A percentile compares a stretch with the other conserved stretches of the same genome.
Evolutionary conservation across 1,284 basidiomycete species (phyloP).

Genomic region (Apiotrichum siamense): DNA sequence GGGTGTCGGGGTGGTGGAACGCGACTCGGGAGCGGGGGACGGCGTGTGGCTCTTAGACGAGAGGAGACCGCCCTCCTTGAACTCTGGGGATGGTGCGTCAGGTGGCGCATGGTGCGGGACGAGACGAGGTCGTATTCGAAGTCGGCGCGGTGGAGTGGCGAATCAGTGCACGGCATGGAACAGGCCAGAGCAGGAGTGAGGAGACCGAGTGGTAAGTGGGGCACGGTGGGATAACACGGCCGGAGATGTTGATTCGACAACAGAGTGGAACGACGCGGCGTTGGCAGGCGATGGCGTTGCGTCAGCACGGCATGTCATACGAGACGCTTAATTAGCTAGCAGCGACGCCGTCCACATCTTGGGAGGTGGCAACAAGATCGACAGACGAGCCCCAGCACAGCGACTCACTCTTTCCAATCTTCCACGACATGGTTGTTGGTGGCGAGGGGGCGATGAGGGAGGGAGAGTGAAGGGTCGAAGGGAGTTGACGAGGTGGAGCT

Average conservation of each 20-base stretch:
- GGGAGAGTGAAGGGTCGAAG: background rate
- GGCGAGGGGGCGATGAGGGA: background rate
- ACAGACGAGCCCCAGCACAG: background rate
- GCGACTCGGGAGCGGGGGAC: slow-evolving; percentile 28
- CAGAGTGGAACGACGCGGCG: too few species aligned
- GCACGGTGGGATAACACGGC: too few species aligned
- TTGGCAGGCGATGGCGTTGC: too few species aligned
- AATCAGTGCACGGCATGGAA: too few species aligned
- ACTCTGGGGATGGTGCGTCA: slow-evolving; percentile 24
- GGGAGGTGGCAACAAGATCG: too few species aligned
- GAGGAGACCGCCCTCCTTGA: slow-evolving; percentile 44
- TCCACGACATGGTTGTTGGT: slow-evolving; percentile 46
- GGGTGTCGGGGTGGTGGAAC: slow-evolving; percentile 47
- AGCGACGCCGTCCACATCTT: too few species aligned
- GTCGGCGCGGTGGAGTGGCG: background rate
- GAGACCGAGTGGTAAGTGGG: too few species aligned
- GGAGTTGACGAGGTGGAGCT: background rate
- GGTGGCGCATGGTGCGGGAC: background rate
- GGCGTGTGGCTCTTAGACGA: slow-evolving; percentile 28
- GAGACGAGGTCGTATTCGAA: background rate
- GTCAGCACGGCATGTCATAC: too few species aligned
- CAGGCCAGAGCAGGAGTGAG: too few species aligned
- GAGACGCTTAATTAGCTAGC: too few species aligned
- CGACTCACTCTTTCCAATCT: slow-evolving; percentile 50
- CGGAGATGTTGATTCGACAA: too few species aligned